A percentile compares a stretch with the other conserved stretches of the same genome.
phyloP scores from a whole-genome alignment of 2,329 filamentous ascomycete species.

The Beauveria pseudobassiana region DNA sequence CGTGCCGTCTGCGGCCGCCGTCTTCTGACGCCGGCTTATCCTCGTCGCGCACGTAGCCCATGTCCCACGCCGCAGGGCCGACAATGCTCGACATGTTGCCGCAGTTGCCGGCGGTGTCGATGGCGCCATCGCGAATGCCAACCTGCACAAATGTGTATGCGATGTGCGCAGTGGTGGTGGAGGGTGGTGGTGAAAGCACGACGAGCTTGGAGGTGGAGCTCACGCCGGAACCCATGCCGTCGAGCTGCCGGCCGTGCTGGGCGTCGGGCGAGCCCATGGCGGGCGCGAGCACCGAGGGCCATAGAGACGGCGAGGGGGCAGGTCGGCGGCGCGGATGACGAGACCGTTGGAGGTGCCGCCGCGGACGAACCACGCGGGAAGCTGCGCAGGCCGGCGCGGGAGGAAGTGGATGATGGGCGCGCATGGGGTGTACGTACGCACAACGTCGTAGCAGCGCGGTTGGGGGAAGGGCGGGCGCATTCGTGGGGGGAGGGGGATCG shows the following conservation, averaged over 20 bases:
- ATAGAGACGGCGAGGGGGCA: constrained; percentile 29
- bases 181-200: constrained; percentile 38
- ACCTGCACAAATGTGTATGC: constrained; percentile 67
- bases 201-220: constrained; percentile 66
- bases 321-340: constrained; percentile 34
- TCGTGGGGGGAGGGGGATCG: too few species aligned
- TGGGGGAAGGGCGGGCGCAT: not conserved
- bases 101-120: constrained; percentile 65
- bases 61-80: constrained; percentile 42
- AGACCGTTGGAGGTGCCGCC: constrained; percentile 64
- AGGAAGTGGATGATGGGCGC: not conserved
- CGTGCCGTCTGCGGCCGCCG: constrained; percentile 19
- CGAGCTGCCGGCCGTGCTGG: constrained; percentile 58
- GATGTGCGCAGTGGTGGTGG: constrained; percentile 32
- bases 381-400: constrained; percentile 15
- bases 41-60: constrained; percentile 19
- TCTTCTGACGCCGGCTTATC: constrained; percentile 5
- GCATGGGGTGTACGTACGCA: not conserved
- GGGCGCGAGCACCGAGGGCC: constrained; percentile 45
- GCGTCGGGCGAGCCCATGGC: constrained; percentile 60
- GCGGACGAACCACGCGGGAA: constrained; percentile 39
- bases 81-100: constrained; percentile 67
- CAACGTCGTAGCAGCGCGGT: not conserved
- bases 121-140: constrained; percentile 50
- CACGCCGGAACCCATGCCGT: constrained; percentile 63